Evolutionary conservation across 768 basidiomycete genomes (phyloP), one percentile per base, ranked within the genome.

Genomic region (Vararia minispora): DNA sequence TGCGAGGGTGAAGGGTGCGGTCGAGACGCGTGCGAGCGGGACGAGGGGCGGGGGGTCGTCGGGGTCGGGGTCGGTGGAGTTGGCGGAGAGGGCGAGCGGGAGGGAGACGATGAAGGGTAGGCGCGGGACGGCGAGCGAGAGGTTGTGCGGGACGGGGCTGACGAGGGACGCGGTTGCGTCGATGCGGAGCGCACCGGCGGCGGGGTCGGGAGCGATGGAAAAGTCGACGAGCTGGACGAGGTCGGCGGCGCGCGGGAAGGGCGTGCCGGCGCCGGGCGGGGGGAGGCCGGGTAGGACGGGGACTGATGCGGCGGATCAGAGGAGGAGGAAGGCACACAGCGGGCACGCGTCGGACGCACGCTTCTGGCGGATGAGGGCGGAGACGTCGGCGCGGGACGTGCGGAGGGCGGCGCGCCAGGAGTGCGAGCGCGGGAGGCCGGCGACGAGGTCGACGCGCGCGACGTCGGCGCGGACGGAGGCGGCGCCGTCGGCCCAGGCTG

Each of bases 281-380:
- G 84, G 84, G 12, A 86, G 58, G 4, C 79, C 79, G 29, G 81
- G 79, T 6, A 86, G 48, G 6, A 61, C 52, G 6, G 78, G 79
- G 20, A 84, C 82, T 85, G 45, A 12, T 13, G 4, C 23, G 27
- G 32, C 43, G 32, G n/a, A n/a, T 46, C 8, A 48, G 33, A 26
- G 43, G 11, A 39, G 44, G 26, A 36, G 24, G 33, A 41, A 43
- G 32, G 30, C 23, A 18, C 29, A 12, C n/a, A 32, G 27, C 35
- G 26, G 20, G 9, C 25, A 17, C 40, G 38, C 28, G 11, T 17
- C 12, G 24, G 18, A 10, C 79, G 23, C 51, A 84, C 83, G 63
- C 38, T 69, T 68, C 37, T 81, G 41, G 27, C 58, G 65, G 20
- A 85, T 46, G 11, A 55, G 27, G 10, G 43, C 17, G 10, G 12